Conservation (phyloP, 1,284 basidiomycete species). For the Apiotrichum gamsii region DNA sequence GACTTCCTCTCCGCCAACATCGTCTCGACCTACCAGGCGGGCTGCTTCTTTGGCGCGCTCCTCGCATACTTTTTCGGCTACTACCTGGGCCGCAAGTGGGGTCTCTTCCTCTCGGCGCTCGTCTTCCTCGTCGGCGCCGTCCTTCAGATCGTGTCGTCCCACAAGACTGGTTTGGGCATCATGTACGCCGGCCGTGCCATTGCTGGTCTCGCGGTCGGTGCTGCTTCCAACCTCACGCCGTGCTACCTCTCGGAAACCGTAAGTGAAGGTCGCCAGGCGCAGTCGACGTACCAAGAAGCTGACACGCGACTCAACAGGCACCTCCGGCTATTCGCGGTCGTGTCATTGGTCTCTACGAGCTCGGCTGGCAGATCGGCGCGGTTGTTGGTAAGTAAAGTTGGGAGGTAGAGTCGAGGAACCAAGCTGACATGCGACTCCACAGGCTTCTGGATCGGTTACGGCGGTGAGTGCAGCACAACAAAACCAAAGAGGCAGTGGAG, state of each 20-base stretch:
- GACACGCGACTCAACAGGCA: too few species aligned
- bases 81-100: constrained; percentile 28
- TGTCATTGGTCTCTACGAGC: constrained; percentile 52
- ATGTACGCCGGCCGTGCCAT: constrained; percentile 38
- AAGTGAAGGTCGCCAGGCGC: too few species aligned
- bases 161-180: constrained; percentile 23
- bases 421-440: too few species aligned
- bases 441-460: constrained; percentile 50
- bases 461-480: too few species aligned
- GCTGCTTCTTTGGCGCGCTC: constrained; percentile 25
- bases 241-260: constrained; percentile 47
- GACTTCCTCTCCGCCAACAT: constrained; percentile 47
- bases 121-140: constrained; percentile 41
- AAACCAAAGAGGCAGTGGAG: too few species aligned
- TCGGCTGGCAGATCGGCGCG: constrained; percentile 44
- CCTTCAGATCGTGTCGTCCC: constrained; percentile 32
- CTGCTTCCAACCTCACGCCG: constrained; percentile 31
- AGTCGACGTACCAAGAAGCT: too few species aligned
- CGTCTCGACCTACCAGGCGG: constrained; percentile 50
- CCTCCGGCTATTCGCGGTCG: constrained; percentile 44
- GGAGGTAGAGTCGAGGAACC: too few species aligned
- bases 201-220: constrained; percentile 39
- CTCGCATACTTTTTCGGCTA: constrained; percentile 18
- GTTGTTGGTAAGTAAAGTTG: too few species aligned
- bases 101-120: constrained; percentile 26